Conservation (phyloP, 2,329 filamentous ascomycete genomes). For the Ilyonectria sp. region DNA sequence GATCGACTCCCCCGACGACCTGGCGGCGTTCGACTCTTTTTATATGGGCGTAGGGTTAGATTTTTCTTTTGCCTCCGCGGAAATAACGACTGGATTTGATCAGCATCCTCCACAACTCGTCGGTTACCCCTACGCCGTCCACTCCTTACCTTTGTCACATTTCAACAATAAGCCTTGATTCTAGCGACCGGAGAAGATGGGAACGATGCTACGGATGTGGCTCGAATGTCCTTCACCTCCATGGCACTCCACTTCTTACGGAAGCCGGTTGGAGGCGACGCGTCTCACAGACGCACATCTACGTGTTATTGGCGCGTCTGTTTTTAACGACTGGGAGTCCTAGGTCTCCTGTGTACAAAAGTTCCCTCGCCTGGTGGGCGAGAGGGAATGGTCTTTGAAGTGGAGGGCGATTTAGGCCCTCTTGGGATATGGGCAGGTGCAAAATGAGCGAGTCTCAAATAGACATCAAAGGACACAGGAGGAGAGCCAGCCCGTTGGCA, state of each 20-base stretch:
- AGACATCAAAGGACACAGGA: constrained; percentile 28
- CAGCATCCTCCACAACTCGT: constrained; percentile 44
- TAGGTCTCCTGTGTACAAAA: constrained; percentile 46
- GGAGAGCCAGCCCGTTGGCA: constrained; percentile 31
- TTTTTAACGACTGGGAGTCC: constrained; percentile 42
- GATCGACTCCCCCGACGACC: constrained; percentile 51
- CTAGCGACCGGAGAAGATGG: constrained; percentile 46
- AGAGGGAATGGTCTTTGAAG: constrained; percentile 38
- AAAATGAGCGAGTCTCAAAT: constrained; percentile 39
- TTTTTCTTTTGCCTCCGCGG: constrained; percentile 47
- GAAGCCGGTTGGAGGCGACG: constrained; percentile 27
- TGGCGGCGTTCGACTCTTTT: constrained; percentile 56
- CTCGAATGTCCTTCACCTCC: constrained; percentile 28
- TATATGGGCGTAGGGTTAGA: constrained; percentile 56
- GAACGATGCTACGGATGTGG: constrained; percentile 34
- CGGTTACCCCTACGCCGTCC: constrained; percentile 56
- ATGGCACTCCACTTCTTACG: constrained; percentile 7
- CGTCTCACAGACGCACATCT: constrained; percentile 33
- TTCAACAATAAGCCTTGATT: constrained; percentile 46
- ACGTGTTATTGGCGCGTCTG: constrained; percentile 42
- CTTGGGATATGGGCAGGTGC: constrained; percentile 43
- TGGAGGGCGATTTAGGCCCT: constrained; percentile 36
- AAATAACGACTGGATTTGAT: constrained; percentile 52
- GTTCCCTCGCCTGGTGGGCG: constrained; percentile 23
- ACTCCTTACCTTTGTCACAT: constrained; percentile 54